Evolutionary conservation across 805 yeast genomes (phyloP).

Genomic region (Pichia thaimueangensis): DNA sequence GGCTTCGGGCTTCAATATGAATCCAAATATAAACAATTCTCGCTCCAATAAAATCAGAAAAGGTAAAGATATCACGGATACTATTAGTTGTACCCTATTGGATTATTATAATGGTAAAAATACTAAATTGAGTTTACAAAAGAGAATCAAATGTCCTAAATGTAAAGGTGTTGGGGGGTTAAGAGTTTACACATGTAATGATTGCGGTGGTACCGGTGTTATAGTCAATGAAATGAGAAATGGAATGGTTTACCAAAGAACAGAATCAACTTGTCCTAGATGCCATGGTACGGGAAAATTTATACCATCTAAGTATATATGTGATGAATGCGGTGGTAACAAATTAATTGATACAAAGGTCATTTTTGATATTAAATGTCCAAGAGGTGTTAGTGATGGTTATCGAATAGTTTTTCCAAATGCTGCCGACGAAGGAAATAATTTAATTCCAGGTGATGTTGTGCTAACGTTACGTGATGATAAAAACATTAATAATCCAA

Average conservation of each 20-base stretch:
- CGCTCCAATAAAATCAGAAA: slow-evolving; percentile 16
- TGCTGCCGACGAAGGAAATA: slow-evolving; percentile 59
- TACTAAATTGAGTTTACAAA: slow-evolving; percentile 48
- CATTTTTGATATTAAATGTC: slow-evolving; percentile 45
- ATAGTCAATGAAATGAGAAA: slow-evolving; percentile 33
- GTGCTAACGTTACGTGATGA: slow-evolving; percentile 41
- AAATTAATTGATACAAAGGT: slow-evolving; percentile 44
- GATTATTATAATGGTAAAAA: slow-evolving; percentile 56
- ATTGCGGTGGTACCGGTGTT: slow-evolving; percentile 40
- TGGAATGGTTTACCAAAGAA: slow-evolving; percentile 40
- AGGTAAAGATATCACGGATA: slow-evolving; percentile 54
- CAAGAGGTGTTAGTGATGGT: slow-evolving; percentile 50
- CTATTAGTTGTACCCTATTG: slow-evolving; percentile 42
- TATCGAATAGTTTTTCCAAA: slow-evolving; percentile 48
- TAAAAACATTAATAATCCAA: slow-evolving; percentile 25
- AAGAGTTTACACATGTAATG: slow-evolving; percentile 26
- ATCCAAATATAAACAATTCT: not conserved
- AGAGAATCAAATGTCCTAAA: slow-evolving; percentile 39
- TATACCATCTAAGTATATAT: slow-evolving; percentile 28
- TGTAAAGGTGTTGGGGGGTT: slow-evolving; percentile 52
- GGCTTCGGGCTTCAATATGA: slow-evolving; percentile 3
- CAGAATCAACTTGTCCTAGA: slow-evolving; percentile 38
- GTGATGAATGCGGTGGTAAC: slow-evolving; percentile 38
- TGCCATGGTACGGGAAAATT: slow-evolving; percentile 38
- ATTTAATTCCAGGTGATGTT: slow-evolving; percentile 61